Conservation (phyloP, 2,329 filamentous ascomycete genomes). For the Lasiodiplodia sp. region DNA sequence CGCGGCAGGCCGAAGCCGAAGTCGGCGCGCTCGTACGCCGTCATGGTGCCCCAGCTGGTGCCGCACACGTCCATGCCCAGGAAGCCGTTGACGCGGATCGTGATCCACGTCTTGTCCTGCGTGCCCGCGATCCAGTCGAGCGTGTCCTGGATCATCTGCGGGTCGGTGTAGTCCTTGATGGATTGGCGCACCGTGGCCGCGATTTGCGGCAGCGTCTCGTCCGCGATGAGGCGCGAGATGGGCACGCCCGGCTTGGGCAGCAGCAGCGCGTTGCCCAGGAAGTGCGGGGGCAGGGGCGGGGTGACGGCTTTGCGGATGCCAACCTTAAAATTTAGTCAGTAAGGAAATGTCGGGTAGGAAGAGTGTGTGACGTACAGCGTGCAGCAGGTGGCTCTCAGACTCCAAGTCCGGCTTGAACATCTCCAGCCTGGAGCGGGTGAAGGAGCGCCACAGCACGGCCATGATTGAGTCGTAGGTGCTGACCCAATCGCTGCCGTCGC, state of each 20-base stretch:
- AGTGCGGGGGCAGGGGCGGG: conserved; percentile 37
- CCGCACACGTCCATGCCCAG: conserved; percentile 38
- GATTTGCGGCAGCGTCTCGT: conserved; percentile 33
- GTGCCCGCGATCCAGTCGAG: conserved; percentile 37
- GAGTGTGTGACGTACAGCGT: conserved; percentile 31
- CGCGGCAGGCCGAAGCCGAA: conserved; percentile 41
- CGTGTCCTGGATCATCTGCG: conserved; percentile 34
- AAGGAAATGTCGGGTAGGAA: neutral
- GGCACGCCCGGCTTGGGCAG: conserved; percentile 33
- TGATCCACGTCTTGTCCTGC: conserved; percentile 36
- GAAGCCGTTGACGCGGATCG: conserved; percentile 36
- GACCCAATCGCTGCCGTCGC: conserved; percentile 32
- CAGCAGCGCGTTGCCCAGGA: conserved; percentile 36
- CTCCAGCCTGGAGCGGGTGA: conserved; percentile 35
- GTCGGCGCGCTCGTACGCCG: conserved; percentile 38
- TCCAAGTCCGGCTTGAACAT: conserved; percentile 33
- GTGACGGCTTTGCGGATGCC: conserved; percentile 35
- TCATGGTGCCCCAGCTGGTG: conserved; percentile 39
- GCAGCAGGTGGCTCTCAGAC: conserved; percentile 32
- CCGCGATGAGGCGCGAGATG: conserved; percentile 31
- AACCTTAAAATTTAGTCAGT: conserved; percentile 32
- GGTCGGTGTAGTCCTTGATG: conserved; percentile 35
- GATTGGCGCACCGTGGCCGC: conserved; percentile 36
- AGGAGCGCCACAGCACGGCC: conserved; percentile 36
- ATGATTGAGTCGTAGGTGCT: conserved; percentile 41